Evolutionary conservation across 495 filamentous ascomycete species (phyloP), one percentile per base, ranked within the genome.

Genomic region (Copromyces sp.): DNA sequence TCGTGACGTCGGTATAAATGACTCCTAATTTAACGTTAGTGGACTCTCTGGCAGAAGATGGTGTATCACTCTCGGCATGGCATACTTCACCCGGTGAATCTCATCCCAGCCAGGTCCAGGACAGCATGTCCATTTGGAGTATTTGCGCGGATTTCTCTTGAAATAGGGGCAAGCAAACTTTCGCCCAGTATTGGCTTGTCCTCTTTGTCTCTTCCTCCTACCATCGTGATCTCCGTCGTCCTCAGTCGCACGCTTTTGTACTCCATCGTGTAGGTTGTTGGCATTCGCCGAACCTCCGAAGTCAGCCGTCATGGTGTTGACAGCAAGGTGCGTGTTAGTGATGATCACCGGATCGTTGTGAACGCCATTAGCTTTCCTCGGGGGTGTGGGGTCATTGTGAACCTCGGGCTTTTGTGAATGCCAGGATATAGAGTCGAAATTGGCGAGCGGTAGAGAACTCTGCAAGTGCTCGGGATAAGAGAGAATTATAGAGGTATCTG

Each of bases 141-240:
- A 81, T 70, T 81, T 81, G 3, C 38, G 76, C 11, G 73, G 78
- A 42, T 81, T 80, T 6, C 76, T 70, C 69, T 81, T 80, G 74
- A 77, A 81, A 53, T 80, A 81, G 3, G 79, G 79, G 38, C 79
- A 81, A 12, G 79, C 79, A 73, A 80, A 78, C 44, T 77, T 80
- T n/a, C 20, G 7, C 8, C 39, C 0, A 16, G 5, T 20, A n/a
- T 9, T 16, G 24, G 7, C 2, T 20, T 59, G 39, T 42, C 42
- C 16, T 32, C 44, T 75, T 8, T 65, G n/a, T 69, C 75, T 78
- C 35, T 79, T 79, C 11, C 78, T 74, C 35, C 78, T 71, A 4
- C 78, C 78, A 69, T 79, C 74, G 24, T 72, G 70, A 4, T 74
- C 73, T 38, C 73, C 68, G 7, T 70, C 42, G 32, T 24, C 61